These are phyloP conservation scores for Tylopilus cervinicoccineus DNA, from an alignment of 768 basidiomycete genomes.

Conservation along the genomic window DNA sequence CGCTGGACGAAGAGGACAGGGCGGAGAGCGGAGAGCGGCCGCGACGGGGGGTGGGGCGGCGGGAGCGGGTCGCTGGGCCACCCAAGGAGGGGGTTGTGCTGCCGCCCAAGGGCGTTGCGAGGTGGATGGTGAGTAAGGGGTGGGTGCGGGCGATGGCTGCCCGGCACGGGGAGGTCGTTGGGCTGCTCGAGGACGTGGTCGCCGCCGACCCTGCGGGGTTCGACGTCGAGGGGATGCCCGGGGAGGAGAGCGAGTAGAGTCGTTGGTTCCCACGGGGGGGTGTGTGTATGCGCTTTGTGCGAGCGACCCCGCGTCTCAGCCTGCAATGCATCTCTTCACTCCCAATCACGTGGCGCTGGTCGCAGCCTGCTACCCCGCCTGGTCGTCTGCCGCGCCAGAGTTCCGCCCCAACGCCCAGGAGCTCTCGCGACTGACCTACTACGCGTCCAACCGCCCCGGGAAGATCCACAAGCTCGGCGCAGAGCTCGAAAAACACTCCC, in stretches of 20 bases:
- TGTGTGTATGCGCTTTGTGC: background rate
- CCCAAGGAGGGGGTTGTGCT: conserved; percentile 53
- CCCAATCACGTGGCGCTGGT: conserved; percentile 83
- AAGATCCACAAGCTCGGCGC: conserved; percentile 74
- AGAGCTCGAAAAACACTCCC: conserved; percentile 75
- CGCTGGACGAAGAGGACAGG: conserved; percentile 56
- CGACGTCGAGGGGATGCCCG: conserved; percentile 49
- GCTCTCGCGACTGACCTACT: conserved; percentile 80
- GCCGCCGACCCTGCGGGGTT: conserved; percentile 44
- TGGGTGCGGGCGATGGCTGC: conserved; percentile 48
- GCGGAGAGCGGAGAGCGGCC: conserved; percentile 43
- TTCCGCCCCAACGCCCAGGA: conserved; percentile 83
- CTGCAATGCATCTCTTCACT: conserved; percentile 62
- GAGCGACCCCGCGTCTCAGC: no score
- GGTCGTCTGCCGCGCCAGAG: conserved; percentile 72
- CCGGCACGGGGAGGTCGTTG: conserved; percentile 46
- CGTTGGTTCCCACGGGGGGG: no score
- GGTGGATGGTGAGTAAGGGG: conserved; percentile 73
- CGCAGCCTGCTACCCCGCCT: conserved; percentile 81
- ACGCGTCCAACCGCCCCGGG: conserved; percentile 77
- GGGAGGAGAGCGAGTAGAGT: conserved; percentile 48
- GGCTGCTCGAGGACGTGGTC: conserved; percentile 40
- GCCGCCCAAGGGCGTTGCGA: conserved; percentile 60
- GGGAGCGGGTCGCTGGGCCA: conserved; percentile 50
- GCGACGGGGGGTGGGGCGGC: conserved; percentile 55